Conservation (phyloP, 2,329 filamentous ascomycete genomes). For the Elsinoe necatrix region DNA sequence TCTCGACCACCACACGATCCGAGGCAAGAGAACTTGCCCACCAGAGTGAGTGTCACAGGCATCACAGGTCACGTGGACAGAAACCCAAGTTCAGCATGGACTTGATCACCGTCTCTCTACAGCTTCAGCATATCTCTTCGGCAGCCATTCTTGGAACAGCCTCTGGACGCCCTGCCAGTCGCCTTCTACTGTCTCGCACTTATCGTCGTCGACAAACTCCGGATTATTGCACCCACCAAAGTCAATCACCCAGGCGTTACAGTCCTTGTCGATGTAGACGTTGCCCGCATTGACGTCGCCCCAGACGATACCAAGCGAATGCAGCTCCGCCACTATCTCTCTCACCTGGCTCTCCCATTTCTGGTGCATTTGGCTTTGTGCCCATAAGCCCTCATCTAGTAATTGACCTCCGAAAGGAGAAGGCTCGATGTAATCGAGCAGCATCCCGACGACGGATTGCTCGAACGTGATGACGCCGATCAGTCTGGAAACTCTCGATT, state of each 20-base stretch:
- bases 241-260: constrained; percentile 23
- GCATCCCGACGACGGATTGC: neutral
- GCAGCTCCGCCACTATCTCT: constrained; percentile 16
- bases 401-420: neutral
- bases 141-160: constrained; percentile 3
- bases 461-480: neutral
- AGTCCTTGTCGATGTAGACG: constrained; percentile 21
- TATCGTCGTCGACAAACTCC: constrained; percentile 10
- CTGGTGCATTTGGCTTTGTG: neutral
- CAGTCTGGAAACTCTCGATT: neutral
- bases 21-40: neutral
- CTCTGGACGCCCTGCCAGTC: constrained; percentile 11
- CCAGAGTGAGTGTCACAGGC: neutral
- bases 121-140: neutral
- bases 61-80: neutral
- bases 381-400: neutral
- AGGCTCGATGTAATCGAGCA: neutral
- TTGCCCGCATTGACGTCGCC: constrained; percentile 24
- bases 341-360: constrained; percentile 5
- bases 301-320: constrained; percentile 22
- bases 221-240: constrained; percentile 19
- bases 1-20: neutral
- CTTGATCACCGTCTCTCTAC: neutral
- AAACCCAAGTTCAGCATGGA: neutral
- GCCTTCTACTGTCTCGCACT: constrained; percentile 1